Conservation (phyloP, 2,329 filamentous ascomycete genomes). For the Nectriaceae sp. region DNA sequence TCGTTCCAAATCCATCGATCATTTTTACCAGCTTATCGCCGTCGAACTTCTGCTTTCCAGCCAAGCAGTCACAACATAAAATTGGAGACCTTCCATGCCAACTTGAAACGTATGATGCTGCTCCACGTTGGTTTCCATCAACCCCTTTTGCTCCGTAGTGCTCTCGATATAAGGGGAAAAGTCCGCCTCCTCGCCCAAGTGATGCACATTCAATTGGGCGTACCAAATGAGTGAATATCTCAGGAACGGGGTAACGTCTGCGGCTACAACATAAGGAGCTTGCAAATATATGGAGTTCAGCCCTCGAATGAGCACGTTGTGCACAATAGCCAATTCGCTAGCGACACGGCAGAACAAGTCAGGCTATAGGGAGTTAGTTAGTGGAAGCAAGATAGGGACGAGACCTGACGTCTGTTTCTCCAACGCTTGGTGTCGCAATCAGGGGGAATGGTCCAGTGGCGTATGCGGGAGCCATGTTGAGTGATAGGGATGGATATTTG, state of each 20-base stretch:
- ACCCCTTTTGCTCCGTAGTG: slow-evolving; percentile 30
- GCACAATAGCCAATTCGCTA: slow-evolving; percentile 33
- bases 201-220: slow-evolving; percentile 34
- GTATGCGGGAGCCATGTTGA: slow-evolving; percentile 5
- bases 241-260: slow-evolving; percentile 30
- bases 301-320: slow-evolving; percentile 36
- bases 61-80: no score
- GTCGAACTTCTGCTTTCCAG: no score
- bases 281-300: slow-evolving; percentile 39
- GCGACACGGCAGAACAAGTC: slow-evolving; percentile 30
- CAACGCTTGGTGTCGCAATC: slow-evolving; percentile 4
- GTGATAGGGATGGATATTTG: no score
- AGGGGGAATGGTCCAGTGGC: slow-evolving; percentile 9
- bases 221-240: slow-evolving; percentile 32
- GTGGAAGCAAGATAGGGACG: no score
- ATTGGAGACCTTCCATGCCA: slow-evolving; percentile 30
- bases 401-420: slow-evolving; percentile 2
- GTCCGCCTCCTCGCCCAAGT: slow-evolving; percentile 36
- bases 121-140: slow-evolving; percentile 40
- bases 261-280: slow-evolving; percentile 32
- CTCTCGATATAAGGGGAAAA: slow-evolving; percentile 38
- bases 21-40: no score
- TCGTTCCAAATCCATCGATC: no score
- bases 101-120: slow-evolving; percentile 40
- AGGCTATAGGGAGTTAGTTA: slow-evolving; percentile 16